Base-by-base conservation (phyloP, 805 yeast species). In the Myxozyma kluyveri region DNA sequence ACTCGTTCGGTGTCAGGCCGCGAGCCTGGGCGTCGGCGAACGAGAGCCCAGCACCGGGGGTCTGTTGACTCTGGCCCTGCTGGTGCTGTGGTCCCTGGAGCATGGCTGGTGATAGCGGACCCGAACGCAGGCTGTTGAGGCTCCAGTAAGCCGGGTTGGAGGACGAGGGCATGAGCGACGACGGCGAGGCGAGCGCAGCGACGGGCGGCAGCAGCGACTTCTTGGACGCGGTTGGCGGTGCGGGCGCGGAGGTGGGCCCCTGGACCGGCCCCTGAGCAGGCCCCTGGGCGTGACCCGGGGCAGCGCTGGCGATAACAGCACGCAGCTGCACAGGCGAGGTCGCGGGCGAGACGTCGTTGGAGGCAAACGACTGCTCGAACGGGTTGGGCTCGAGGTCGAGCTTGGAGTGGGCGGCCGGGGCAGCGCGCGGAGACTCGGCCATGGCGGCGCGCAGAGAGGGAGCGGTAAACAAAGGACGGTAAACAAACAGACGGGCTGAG, bases 381-480 rank as follows among this genome's bases (percentile, higher is more conserved):
- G 97, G 97, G 64, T 91, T 91, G 7, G 93, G 96, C 68, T 93
- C 99, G 52, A 89, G 73, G 55, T 84, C 91, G 63, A 88, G 79
- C 35, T 50, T 61, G 38, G 32, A n/a, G 18, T 35, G 10, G 36
- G 49, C 12, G 46, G 49, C 17, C 18, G 33, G 33, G 39, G n/a
- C 17, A 23, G 14, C 17, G 37, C 29, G 17, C 27, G 37, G 19
- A 21, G 12, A 24, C 18, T 45, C 17, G 23, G 47, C n/a, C 21
- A 18, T 27, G 5, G 38, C 35, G 17, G 24, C n/a, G 29, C 45
- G 18, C 18, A 37, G 27, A 17, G 31, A 14, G 22, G 14, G 17
- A 17, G 41, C 14, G 19, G 47, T 22, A 27, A 40, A 24, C 5
- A 31, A 17, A n/a, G 39, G 23, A 35, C 40, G 19, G 33, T 29